phyloP scores from a whole-genome alignment of 2,329 filamentous ascomycete genomes.

The Penicillium sp. region DNA sequence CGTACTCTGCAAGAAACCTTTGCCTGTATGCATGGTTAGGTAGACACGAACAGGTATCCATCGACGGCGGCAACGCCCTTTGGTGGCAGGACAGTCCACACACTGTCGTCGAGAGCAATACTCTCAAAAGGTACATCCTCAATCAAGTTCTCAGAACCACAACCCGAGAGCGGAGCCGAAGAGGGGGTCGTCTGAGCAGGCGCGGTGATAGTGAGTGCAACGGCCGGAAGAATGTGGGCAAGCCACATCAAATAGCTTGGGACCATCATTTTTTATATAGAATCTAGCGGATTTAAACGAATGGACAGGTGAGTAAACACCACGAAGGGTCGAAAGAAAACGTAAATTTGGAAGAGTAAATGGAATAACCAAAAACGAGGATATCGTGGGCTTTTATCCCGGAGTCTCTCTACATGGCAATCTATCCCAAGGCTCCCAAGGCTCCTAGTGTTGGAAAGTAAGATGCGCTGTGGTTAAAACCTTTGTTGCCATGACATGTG shows the following conservation, averaged over 20 bases:
- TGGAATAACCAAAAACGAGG: neutral
- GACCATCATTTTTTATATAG: neutral
- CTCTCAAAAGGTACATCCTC: neutral
- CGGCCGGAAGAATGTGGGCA: slow-evolving; percentile 2
- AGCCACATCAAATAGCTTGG: slow-evolving; percentile 3
- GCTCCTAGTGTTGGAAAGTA: neutral
- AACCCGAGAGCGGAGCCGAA: neutral
- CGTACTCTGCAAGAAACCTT: neutral
- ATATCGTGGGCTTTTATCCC: neutral
- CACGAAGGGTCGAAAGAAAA: neutral
- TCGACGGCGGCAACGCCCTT: neutral
- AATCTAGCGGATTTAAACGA: neutral
- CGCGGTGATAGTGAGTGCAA: neutral
- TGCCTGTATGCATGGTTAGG: neutral
- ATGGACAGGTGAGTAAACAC: slow-evolving; percentile 4
- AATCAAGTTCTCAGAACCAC: slow-evolving; percentile 1
- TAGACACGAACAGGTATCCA: neutral
- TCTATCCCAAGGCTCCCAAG: neutral
- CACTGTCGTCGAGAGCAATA: neutral
- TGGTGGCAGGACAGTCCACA: neutral
- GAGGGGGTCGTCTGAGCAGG: neutral
- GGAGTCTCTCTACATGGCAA: neutral
- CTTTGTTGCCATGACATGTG: neutral
- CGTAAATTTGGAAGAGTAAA: neutral
- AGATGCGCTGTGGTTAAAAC: neutral